These are phyloP conservation scores for Neolentinus lepideus DNA, from an alignment of 1,284 basidiomycete species.

Conservation along the genomic window DNA sequence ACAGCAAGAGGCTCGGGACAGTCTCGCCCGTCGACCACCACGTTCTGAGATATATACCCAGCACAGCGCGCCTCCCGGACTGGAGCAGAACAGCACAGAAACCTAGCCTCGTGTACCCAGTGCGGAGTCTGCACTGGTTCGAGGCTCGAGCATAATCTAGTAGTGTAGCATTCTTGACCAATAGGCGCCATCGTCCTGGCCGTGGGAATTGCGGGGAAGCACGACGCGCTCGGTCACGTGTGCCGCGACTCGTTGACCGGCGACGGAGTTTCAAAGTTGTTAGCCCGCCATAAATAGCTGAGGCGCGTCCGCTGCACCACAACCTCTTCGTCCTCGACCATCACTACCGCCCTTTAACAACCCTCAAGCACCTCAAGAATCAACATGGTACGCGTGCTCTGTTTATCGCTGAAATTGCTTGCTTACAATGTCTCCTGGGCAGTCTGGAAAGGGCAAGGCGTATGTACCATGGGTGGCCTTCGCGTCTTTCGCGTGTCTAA, in stretches of 20 bases:
- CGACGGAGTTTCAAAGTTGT: constrained; percentile 1
- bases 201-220: not conserved
- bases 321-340: constrained; percentile 8
- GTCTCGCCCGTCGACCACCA: not conserved
- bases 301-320: constrained; percentile 4
- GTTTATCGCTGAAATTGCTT: constrained; percentile 5
- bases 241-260: not conserved
- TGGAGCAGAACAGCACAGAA: not conserved
- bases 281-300: not conserved
- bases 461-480: not conserved
- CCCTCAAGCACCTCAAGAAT: not conserved
- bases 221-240: not conserved
- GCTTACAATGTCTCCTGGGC: constrained; percentile 2
- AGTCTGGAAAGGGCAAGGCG: constrained; percentile 40
- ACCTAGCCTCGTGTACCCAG: not conserved
- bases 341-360: constrained; percentile 5
- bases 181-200: not conserved
- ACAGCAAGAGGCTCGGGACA: too few relatives aligned
- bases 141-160: too few relatives aligned
- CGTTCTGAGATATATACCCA: not conserved
- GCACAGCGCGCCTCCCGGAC: not conserved
- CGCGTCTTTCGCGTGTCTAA: not conserved
- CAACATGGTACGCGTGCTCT: constrained; percentile 11
- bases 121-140: too few relatives aligned
- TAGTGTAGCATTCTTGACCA: not conserved